A percentile compares a stretch with the other conserved stretches of the same genome.
phyloP scores from a whole-genome alignment of 768 basidiomycete species.

The Candolleomyces efflorescens region DNA sequence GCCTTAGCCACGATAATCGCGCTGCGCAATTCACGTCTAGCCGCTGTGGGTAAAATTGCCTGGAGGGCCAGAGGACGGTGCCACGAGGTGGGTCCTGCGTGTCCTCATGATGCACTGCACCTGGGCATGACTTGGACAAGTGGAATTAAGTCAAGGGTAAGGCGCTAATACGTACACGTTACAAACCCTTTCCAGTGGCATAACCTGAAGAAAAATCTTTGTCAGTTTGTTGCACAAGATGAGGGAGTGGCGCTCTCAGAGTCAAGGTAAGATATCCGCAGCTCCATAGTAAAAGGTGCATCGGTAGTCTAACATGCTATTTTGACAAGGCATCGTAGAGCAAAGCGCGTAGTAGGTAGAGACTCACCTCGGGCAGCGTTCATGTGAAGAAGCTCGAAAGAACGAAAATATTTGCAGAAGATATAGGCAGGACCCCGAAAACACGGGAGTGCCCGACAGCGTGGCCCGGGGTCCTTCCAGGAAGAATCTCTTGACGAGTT shows the following conservation, averaged over 20 bases:
- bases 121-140: neutral
- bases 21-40: neutral
- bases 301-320: conserved; percentile 53
- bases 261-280: conserved; percentile 37
- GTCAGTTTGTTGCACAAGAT: neutral
- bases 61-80: neutral
- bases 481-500: neutral
- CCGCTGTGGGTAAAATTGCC: neutral
- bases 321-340: conserved; percentile 37
- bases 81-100: neutral
- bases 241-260: conserved; percentile 9
- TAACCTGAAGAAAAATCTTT: neutral
- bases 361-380: conserved; percentile 14
- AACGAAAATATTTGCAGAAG: neutral
- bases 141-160: neutral
- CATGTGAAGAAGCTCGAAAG: conserved; percentile 10
- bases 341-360: conserved; percentile 4
- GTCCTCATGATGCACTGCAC: neutral
- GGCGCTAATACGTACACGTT: neutral
- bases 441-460: conserved; percentile 14
- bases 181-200: neutral
- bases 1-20: neutral
- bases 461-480: conserved; percentile 9
- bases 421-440: conserved; percentile 5
- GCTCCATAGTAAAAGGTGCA: conserved; percentile 29